These are phyloP conservation scores for Coniochaeta sp. DNA, from an alignment of 2,329 filamentous ascomycete species.

Conservation along the genomic window DNA sequence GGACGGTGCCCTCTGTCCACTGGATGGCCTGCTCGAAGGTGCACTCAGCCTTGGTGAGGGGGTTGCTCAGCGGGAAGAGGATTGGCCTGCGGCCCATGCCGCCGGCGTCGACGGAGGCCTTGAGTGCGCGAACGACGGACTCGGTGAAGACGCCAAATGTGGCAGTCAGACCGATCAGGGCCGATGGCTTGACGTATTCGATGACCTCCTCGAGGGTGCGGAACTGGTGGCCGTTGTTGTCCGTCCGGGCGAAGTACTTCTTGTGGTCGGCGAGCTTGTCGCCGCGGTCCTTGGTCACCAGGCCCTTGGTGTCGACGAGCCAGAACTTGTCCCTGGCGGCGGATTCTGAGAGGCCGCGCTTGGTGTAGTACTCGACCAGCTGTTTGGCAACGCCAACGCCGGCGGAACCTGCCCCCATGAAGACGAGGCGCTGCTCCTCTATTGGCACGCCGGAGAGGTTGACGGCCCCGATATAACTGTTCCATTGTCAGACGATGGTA, in stretches of 20 bases:
- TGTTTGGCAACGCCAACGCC: conserved; percentile 98
- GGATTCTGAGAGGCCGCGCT: conserved; percentile 81
- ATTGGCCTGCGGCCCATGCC: conserved; percentile 73
- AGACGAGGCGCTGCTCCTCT: conserved; percentile 89
- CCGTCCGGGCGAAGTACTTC: conserved; percentile 60
- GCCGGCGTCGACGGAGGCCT: conserved; percentile 55
- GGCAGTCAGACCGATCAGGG: conserved; percentile 88
- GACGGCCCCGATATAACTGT: conserved; percentile 60
- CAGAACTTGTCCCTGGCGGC: conserved; percentile 89
- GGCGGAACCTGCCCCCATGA: conserved; percentile 91
- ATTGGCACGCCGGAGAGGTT: conserved; percentile 79
- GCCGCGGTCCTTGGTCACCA: conserved; percentile 87
- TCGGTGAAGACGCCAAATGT: conserved; percentile 94
- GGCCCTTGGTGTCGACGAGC: conserved; percentile 93
- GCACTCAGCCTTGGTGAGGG: conserved; percentile 93
- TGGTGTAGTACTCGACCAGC: conserved; percentile 94
- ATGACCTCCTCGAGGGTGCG: conserved; percentile 83
- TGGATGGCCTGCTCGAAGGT: conserved; percentile 90
- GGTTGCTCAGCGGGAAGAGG: conserved; percentile 95
- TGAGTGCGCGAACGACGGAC: conserved; percentile 66
- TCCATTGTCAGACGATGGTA: conserved; percentile 43
- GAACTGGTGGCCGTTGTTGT: conserved; percentile 63
- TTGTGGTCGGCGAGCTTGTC: conserved; percentile 91
- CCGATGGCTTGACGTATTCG: conserved; percentile 90
- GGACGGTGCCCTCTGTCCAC: conserved; percentile 82